Evolutionary conservation across 2,329 filamentous ascomycete genomes (phyloP), one percentile per base, ranked within the genome.

Genomic region (Corynespora cassiicola): DNA sequence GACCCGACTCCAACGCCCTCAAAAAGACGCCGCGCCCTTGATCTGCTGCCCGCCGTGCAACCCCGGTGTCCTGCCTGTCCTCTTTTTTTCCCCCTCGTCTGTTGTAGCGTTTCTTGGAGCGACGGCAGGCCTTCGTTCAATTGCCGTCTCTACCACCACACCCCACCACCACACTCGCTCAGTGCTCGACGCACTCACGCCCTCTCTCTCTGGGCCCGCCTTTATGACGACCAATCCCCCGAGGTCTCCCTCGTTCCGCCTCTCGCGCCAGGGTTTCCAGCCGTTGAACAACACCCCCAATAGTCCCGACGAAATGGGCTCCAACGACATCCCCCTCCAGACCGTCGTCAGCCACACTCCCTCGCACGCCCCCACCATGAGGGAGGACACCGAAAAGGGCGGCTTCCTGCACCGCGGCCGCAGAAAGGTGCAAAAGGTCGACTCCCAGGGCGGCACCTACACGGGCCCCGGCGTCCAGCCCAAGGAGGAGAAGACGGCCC

Each of bases 301-400:
- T 25, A n/a, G 36, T 36, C 9, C 37, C 15, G 49, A 65, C 49
- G 66, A 63, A 34, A 77, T 76, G 72, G 52, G 63, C 21, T 33
- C 39, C 70, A 75, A 54, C 18, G 77, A 84, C 51, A 86, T 86
- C 35, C 82, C 82, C 6, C 71, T 86, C 47, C 75, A 80, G 50
- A 74, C 72, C 31, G 77, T 83, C 25, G 65, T 73, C 48, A 79
- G 74, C 39, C 70, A 72, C 45, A 68, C 70, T 34, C 72, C 73
- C 42, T 68, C 69, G 4, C 54, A 65, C 21, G 39, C 46, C 3
- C 50, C 58, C 8, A 61, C 47, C 9, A 39, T 48, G 18, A 50
- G 54, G 8, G 56, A 56, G 55, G 56, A 52, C 52, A 10, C 56
- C 54, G 35, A 31, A 46, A 59, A 33, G 68, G 69, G 25, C 52